phyloP scores from a whole-genome alignment of 2,329 filamentous ascomycete genomes.

The Aspergillus carbonarius region DNA sequence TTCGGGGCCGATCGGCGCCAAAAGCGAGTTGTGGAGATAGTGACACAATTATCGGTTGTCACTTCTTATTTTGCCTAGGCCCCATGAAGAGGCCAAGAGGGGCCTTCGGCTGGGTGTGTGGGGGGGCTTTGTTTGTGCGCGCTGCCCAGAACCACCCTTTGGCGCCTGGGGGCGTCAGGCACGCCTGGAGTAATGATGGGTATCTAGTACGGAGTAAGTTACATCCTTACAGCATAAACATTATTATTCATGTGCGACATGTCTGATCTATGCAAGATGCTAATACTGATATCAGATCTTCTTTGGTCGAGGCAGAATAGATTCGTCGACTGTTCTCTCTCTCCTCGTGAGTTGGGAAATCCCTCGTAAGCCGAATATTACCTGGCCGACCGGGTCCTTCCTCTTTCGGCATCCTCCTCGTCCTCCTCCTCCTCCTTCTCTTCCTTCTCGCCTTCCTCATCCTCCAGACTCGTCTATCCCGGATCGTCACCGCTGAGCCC shows the following conservation, averaged over 20 bases:
- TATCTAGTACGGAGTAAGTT: too few relatives aligned
- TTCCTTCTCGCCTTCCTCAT: not conserved
- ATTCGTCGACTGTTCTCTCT: not conserved
- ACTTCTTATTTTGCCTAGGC: not conserved
- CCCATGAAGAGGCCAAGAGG: not conserved
- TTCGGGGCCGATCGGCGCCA: conserved; percentile 5
- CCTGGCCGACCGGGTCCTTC: not conserved
- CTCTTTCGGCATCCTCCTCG: not conserved
- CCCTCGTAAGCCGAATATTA: not conserved
- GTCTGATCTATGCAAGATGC: not conserved
- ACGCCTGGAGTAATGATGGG: not conserved
- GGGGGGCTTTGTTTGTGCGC: not conserved
- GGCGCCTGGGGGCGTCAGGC: not conserved
- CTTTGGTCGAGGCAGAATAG: not conserved
- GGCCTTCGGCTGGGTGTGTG: not conserved
- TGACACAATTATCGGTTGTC: not conserved
- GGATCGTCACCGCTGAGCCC: conserved; percentile 12
- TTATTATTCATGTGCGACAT: not conserved
- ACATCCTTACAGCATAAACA: not conserved
- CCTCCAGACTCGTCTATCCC: conserved; percentile 2
- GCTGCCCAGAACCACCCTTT: not conserved
- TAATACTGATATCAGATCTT: not conserved
- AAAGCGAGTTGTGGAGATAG: conserved; percentile 5
- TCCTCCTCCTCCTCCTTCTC: not conserved
- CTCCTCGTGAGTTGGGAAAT: too few relatives aligned